Evolutionary conservation across 352 stramenopile genomes (phyloP), one percentile per base, ranked within the genome.

Genomic region (Phytophthora idaei): DNA sequence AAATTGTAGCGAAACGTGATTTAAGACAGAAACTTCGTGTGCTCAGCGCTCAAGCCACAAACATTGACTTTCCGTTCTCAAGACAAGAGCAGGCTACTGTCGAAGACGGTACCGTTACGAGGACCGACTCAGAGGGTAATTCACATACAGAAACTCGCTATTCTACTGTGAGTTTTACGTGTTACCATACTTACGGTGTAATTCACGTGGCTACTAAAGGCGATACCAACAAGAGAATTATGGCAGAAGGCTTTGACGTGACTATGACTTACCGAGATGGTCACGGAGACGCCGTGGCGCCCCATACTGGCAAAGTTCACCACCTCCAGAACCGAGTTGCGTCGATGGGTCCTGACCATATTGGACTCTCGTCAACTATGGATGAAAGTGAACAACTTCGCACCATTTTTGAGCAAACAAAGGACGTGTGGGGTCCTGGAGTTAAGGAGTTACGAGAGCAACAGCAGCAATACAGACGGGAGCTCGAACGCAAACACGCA

Each of bases 241-340:
- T 85, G 73, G 66, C 74, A 0, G 70, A 74, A 29, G 76, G 78
- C 0, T 87, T 87, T 67, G 57, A 74, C 21, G 67, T 83, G n/a
- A 65, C 14, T 15, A 81, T 87, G 67, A 78, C 63, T 0, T 79
- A 82, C 21, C 61, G 42, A 1, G 78, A 87, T 21, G 78, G 78
- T 9, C 51, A 61, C 17, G 78, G 76, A 41, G 68, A 78, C n/a
- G 76, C 67, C 0, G 29, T 73, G 5, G 67, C 67, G 1, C 71
- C 71, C 0, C 56, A 77, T 44, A 84, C 78, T 1, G 64, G 68
- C 5, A 61, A 76, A 66, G 57, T 64, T 11, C 66, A 83, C 39
- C 64, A 72, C 9, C 51, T 71, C 9, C 29, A 71, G 9, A 70
- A 80, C 21, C 74, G 72, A 10, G 57, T 68, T 11, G 71, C 67